These are phyloP conservation scores for Scheffersomyces segobiensis DNA, from an alignment of 1,139 yeast genomes.

Conservation along the genomic window DNA sequence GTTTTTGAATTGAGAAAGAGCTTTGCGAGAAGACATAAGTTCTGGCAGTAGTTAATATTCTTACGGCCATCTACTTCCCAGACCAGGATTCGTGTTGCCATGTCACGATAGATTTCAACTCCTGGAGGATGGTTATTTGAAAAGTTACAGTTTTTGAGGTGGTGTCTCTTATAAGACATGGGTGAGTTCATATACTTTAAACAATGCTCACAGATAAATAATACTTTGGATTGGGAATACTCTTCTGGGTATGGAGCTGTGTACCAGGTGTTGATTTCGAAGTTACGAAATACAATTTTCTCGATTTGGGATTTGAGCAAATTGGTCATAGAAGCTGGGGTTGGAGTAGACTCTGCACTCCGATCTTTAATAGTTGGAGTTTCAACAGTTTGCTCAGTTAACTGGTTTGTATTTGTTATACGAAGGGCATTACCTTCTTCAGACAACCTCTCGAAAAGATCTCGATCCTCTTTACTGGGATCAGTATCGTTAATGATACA, in stretches of 20 bases:
- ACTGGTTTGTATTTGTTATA: slow-evolving; percentile 1
- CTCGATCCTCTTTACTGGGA: slow-evolving; percentile 56
- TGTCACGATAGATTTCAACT: slow-evolving; percentile 77
- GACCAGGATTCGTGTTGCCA: slow-evolving; percentile 52
- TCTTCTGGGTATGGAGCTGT: slow-evolving; percentile 93
- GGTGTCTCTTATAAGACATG: slow-evolving; percentile 68
- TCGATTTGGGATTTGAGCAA: slow-evolving; percentile 34
- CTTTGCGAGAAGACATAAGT: slow-evolving; percentile 85
- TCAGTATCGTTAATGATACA: slow-evolving; percentile 62
- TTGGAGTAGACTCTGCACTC: slow-evolving; percentile 16
- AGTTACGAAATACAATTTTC: slow-evolving; percentile 66
- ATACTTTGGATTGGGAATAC: slow-evolving; percentile 58
- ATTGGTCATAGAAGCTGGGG: slow-evolving; percentile 9
- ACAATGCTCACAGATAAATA: slow-evolving; percentile 85
- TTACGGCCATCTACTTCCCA: slow-evolving; percentile 95
- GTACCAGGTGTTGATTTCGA: slow-evolving; percentile 87
- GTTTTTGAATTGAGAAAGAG: slow-evolving; percentile 89
- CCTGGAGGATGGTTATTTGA: slow-evolving; percentile 81
- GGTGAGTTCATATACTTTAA: slow-evolving; percentile 78
- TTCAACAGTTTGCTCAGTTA: not conserved
- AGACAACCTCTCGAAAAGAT: slow-evolving; percentile 38
- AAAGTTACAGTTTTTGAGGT: slow-evolving; percentile 60
- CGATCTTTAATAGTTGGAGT: not conserved
- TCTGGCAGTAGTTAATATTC: slow-evolving; percentile 81
- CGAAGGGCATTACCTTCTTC: slow-evolving; percentile 25